Conservation (phyloP, 345 rosid genomes). For the Eucalyptus sp. region DNA sequence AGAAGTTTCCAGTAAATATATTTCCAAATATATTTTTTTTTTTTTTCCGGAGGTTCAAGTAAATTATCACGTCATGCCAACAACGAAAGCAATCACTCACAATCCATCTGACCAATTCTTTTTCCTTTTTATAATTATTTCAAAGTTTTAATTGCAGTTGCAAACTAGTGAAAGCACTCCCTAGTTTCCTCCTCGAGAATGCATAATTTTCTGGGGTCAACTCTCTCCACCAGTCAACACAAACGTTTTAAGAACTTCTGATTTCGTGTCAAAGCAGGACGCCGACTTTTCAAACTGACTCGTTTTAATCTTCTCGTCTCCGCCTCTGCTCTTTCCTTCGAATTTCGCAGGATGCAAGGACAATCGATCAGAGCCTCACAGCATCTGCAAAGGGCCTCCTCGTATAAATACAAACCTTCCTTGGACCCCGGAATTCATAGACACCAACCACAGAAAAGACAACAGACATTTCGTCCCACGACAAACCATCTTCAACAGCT, state of each 20-base stretch:
- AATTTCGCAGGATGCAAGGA: background rate
- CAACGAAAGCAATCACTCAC: background rate
- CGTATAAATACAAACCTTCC: background rate
- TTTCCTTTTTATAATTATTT: background rate
- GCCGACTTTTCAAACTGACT: background rate
- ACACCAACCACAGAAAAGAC: background rate
- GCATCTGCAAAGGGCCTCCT: background rate
- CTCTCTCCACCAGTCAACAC: background rate
- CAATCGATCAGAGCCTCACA: background rate
- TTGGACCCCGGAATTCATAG: background rate
- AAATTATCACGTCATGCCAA: background rate
- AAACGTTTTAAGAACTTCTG: background rate
- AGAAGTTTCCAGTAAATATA: no score
- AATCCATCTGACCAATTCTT: background rate
- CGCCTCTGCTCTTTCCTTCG: background rate
- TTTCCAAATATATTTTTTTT: no score
- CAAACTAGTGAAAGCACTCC: background rate
- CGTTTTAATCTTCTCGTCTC: background rate
- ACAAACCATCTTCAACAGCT: background rate
- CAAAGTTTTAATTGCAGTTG: background rate
- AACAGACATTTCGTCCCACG: background rate
- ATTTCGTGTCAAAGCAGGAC: background rate
- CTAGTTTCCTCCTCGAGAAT: background rate
- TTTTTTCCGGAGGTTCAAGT: background rate
- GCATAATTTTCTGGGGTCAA: background rate